Evolutionary conservation across 176 grass and related monocot species (phyloP).

Genomic region (Canna indica): DNA sequence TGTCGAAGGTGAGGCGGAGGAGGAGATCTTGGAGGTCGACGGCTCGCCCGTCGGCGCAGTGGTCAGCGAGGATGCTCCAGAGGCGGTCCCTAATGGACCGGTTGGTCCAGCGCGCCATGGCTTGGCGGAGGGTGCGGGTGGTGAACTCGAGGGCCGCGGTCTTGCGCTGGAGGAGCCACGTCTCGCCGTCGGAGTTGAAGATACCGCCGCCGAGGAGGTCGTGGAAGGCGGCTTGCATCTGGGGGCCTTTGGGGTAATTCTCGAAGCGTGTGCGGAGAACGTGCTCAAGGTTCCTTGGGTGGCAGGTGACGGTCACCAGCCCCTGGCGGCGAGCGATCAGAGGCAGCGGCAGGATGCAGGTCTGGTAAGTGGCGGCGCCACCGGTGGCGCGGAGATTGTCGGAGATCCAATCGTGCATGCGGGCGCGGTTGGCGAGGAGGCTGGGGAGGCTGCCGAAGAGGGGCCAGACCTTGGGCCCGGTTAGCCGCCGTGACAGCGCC

Average conservation of each 20-base stretch:
- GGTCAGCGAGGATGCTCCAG: constrained; percentile 61
- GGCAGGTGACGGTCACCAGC: constrained; percentile 83
- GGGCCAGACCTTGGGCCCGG: constrained; percentile 70
- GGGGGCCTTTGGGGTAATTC: constrained; percentile 93
- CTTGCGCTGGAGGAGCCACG: constrained; percentile 94
- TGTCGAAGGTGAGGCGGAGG: constrained; percentile 86
- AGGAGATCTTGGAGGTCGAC: constrained; percentile 90
- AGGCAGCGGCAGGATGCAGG: constrained; percentile 75
- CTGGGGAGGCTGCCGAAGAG: constrained; percentile 70
- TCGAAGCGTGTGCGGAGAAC: constrained; percentile 84
- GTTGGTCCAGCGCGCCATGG: constrained; percentile 85
- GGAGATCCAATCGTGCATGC: constrained; percentile 88
- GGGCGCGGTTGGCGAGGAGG: constrained; percentile 50
- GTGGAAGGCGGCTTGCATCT: constrained; percentile 83
- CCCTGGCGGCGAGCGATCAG: constrained; percentile 66
- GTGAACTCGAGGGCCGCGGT: constrained; percentile 97
- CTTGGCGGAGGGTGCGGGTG: constrained; percentile 75
- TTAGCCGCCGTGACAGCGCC: constrained; percentile 47
- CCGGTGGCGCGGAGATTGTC: constrained; percentile 72
- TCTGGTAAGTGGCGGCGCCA: constrained; percentile 73
- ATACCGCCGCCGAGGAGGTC: constrained; percentile 93
- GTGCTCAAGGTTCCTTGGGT: constrained; percentile 92
- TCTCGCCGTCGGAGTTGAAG: constrained; percentile 96
- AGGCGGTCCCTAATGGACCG: constrained; percentile 70
- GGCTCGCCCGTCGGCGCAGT: constrained; percentile 25